phyloP scores from a whole-genome alignment of 2,329 filamentous ascomycete species.

The Sphaceloma murrayae region DNA sequence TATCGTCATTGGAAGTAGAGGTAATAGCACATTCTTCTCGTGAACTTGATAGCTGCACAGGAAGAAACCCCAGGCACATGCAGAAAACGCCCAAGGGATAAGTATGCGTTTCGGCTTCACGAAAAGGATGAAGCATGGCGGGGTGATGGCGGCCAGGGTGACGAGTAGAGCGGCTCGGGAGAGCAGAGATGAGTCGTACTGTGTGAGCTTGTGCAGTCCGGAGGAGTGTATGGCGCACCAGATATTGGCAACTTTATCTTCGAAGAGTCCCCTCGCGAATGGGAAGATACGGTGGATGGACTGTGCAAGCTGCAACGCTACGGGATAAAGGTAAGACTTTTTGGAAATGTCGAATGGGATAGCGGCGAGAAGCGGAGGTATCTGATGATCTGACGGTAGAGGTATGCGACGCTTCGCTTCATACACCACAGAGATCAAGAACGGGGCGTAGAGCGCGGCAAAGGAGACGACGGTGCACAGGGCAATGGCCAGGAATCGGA shows the following conservation, averaged over 20 bases:
- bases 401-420: constrained; percentile 57
- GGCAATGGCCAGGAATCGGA: constrained; percentile 65
- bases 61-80: constrained; percentile 93
- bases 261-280: constrained; percentile 89
- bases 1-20: constrained; percentile 85
- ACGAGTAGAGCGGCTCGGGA: constrained; percentile 65
- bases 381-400: constrained; percentile 39
- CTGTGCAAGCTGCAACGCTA: constrained; percentile 70
- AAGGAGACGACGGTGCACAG: constrained; percentile 65
- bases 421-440: constrained; percentile 62
- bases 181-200: constrained; percentile 60
- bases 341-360: constrained; percentile 48
- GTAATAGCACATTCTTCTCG: constrained; percentile 91
- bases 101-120: constrained; percentile 66
- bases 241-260: constrained; percentile 97
- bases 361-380: constrained; percentile 54
- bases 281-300: constrained; percentile 89
- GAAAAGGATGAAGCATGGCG: constrained; percentile 72
- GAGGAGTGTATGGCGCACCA: constrained; percentile 85
- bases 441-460: constrained; percentile 61
- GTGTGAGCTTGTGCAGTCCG: constrained; percentile 67
- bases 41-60: constrained; percentile 97
- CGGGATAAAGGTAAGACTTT: constrained; percentile 60
- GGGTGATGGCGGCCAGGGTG: constrained; percentile 66
- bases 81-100: constrained; percentile 68